A percentile compares a stretch with the other conserved stretches of the same genome.
phyloP scores from a whole-genome alignment of 2,329 filamentous ascomycete species.

The Colletotrichum simmondsii region DNA sequence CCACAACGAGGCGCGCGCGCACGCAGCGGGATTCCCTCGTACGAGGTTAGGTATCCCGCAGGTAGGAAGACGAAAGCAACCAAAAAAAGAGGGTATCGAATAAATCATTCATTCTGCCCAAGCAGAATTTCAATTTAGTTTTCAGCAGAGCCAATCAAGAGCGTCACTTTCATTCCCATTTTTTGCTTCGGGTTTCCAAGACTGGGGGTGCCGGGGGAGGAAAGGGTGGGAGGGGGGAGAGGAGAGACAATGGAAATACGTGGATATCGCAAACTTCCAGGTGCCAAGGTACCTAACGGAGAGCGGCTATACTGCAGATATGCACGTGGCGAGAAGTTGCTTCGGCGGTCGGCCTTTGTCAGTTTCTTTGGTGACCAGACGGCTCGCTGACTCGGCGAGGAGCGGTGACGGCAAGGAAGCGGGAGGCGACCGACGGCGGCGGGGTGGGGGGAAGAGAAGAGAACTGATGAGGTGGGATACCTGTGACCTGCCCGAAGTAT shows the following conservation, averaged over 20 bases:
- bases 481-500: no score
- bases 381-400: not conserved
- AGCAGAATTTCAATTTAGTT: conserved; percentile 20
- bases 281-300: not conserved
- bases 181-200: not conserved
- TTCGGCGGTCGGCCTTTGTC: not conserved
- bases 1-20: not conserved
- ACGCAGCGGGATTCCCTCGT: not conserved
- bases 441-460: not conserved
- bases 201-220: not conserved
- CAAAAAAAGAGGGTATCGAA: not conserved
- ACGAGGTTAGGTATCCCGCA: not conserved
- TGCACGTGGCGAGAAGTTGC: not conserved
- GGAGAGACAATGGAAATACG: no score
- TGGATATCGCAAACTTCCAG: not conserved
- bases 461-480: not conserved
- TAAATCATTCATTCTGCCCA: conserved; percentile 13
- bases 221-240: not conserved
- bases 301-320: not conserved
- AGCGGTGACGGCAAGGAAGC: not conserved
- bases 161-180: not conserved
- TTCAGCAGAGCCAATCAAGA: conserved; percentile 2
- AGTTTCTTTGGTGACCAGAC: not conserved
- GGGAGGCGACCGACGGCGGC: not conserved
- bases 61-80: not conserved